These are phyloP conservation scores for Wickerhamiella azymoides DNA, from an alignment of 805 yeast species.

Conservation along the genomic window DNA sequence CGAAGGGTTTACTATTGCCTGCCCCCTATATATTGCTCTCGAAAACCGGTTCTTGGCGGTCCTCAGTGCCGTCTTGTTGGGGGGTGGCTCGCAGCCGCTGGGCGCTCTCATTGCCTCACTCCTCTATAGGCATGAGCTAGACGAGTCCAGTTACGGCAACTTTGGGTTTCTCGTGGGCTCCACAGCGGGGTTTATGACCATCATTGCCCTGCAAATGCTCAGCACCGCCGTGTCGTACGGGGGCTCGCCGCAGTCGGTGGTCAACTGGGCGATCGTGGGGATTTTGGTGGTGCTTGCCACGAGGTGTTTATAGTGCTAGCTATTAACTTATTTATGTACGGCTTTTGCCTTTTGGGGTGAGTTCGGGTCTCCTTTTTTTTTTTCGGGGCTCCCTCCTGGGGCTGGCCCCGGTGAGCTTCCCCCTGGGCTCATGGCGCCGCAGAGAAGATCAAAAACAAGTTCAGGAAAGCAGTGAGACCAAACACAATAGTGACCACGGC, in stretches of 20 bases:
- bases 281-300: conserved; percentile 23
- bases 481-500: conserved; percentile 47
- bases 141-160: conserved; percentile 26
- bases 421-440: not conserved
- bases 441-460: conserved; percentile 49
- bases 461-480: conserved; percentile 56
- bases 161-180: conserved; percentile 55
- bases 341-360: not conserved
- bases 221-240: conserved; percentile 72
- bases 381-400: no score
- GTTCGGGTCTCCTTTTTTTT: no score
- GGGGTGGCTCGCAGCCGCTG: conserved; percentile 75
- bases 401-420: no score
- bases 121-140: conserved; percentile 29
- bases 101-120: conserved; percentile 68
- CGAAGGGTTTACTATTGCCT: conserved; percentile 88
- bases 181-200: conserved; percentile 73
- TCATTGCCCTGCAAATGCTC: conserved; percentile 77
- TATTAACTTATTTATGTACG: not conserved
- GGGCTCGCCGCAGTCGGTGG: conserved; percentile 47
- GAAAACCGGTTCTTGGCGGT: conserved; percentile 49
- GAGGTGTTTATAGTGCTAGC: conserved; percentile 15
- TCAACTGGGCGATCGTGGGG: conserved; percentile 49
- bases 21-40: conserved; percentile 74
- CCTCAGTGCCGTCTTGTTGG: conserved; percentile 49